Conservation (phyloP, 2,329 filamentous ascomycete species). For the Bipolaris bicolor region DNA sequence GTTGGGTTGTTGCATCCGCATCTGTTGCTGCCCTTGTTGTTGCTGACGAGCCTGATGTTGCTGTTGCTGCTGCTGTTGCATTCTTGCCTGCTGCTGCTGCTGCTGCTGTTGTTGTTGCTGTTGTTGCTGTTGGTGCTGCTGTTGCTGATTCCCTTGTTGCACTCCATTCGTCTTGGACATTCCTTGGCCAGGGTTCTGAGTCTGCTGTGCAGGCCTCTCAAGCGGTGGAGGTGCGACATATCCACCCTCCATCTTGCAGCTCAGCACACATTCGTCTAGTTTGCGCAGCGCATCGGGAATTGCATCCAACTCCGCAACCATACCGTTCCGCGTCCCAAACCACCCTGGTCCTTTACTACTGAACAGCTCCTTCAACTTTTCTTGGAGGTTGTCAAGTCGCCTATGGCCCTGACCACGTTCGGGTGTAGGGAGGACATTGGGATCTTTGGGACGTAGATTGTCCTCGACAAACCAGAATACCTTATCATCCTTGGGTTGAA, state of each 20-base stretch:
- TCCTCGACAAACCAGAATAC: slow-evolving; percentile 49
- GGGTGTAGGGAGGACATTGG: slow-evolving; percentile 31
- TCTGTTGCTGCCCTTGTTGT: slow-evolving; percentile 4
- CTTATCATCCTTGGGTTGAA: slow-evolving; percentile 40
- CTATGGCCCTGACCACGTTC: slow-evolving; percentile 37
- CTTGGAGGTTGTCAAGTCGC: slow-evolving; percentile 38
- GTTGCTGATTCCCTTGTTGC: slow-evolving; percentile 12
- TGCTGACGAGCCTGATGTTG: slow-evolving; percentile 14
- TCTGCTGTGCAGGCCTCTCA: slow-evolving; percentile 9
- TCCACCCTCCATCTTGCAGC: slow-evolving; percentile 40
- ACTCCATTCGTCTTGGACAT: slow-evolving; percentile 4
- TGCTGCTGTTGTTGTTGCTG: slow-evolving; percentile 17
- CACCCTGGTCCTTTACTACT: slow-evolving; percentile 40
- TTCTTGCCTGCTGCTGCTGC: slow-evolving; percentile 13
- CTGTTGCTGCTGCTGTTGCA: slow-evolving; percentile 17
- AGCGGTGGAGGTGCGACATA: slow-evolving; percentile 30
- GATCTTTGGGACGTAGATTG: slow-evolving; percentile 28
- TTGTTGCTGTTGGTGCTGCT: slow-evolving; percentile 12
- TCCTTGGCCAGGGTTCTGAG: slow-evolving; percentile 9
- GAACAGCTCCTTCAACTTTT: slow-evolving; percentile 45
- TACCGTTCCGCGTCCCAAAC: slow-evolving; percentile 47
- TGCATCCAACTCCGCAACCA: slow-evolving; percentile 47
- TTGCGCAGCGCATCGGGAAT: slow-evolving; percentile 45
- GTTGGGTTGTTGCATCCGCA: slow-evolving; percentile 13
- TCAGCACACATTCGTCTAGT: slow-evolving; percentile 48